phyloP scores from a whole-genome alignment of 768 basidiomycete genomes.

The Amanita muscaria region DNA sequence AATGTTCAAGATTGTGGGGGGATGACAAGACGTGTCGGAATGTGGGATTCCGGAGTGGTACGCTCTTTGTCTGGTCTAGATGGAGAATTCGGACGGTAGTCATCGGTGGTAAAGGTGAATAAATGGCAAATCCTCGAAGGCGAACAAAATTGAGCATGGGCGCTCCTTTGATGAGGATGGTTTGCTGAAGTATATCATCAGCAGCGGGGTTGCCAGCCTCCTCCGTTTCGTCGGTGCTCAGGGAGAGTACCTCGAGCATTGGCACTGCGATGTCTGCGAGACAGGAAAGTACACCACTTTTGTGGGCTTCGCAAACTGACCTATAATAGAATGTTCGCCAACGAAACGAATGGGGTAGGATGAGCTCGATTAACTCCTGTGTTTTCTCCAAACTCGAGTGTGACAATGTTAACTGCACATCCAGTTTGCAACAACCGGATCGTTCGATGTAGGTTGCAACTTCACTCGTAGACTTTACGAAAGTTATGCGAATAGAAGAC shows the following conservation, averaged over 20 bases:
- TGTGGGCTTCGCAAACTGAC: conserved; percentile 18
- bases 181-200: conserved; percentile 5
- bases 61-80: conserved; percentile 31
- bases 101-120: conserved; percentile 30
- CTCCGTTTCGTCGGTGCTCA: conserved; percentile 26
- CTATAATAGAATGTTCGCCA: conserved; percentile 29
- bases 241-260: conserved; percentile 28
- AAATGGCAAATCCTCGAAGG: conserved; percentile 35
- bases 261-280: conserved; percentile 24
- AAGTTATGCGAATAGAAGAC: conserved; percentile 25
- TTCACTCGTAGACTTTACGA: conserved; percentile 13
- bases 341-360: conserved; percentile 24
- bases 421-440: conserved; percentile 23
- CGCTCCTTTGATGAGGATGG: conserved; percentile 8
- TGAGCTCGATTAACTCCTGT: conserved; percentile 18
- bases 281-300: conserved; percentile 20
- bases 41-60: conserved; percentile 27
- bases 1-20: conserved; percentile 25
- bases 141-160: conserved; percentile 29
- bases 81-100: conserved; percentile 30
- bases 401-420: conserved; percentile 23
- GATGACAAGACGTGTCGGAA: conserved; percentile 29
- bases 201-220: conserved; percentile 11
- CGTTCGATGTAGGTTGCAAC: conserved; percentile 25
- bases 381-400: conserved; percentile 2